Base-by-base conservation (phyloP, 306 rosid genomes). In the Trifolium subterraneum region DNA sequence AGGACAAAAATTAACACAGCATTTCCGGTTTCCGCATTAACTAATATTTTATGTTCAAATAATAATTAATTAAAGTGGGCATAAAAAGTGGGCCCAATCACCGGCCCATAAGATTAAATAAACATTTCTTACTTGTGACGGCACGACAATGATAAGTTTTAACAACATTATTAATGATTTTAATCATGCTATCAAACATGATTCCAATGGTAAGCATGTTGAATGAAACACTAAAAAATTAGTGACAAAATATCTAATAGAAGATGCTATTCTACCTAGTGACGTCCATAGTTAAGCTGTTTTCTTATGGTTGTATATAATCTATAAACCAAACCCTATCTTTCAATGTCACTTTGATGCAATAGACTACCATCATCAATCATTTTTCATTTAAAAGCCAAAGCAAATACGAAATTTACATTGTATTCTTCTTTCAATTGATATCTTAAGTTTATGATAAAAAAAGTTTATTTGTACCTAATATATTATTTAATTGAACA, bases 91-190 rank as follows among this genome's bases (percentile, higher is more conserved):
- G 87, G 73, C 68, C 87, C 82, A 69, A 3, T 64, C 87, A 84
- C 87, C 87, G 83, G 78, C 87, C 87, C 78, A 80, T 77, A 73
- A 84, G 80, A 73, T 84, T 60, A 80, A 36, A 47, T 13, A 65
- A 4, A 63, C 68, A 73, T 80, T 73, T 84, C 87, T 84, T 84
- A 73, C 75, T 77, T 62, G 83, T 73, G 78, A 84, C 87, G 87
- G 80, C 87, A 84, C 85, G 87, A 84, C 78, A 84, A 77, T 77
- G 78, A 76, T 72, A 45, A 71, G 41, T 52, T 76, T 18, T 64
- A 63, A 16, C 75, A 68, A 14, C 35, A 68, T 75, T 69, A 69
- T 39, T 14, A 59, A 50, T 62, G 60, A 62, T 64, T 62, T 23
- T 56, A 56, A 23, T 56, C 63, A 56, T 56, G 63, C 63, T 13